Evolutionary conservation across 2,329 filamentous ascomycete genomes (phyloP).

Genomic region (Venturia nashicola): DNA sequence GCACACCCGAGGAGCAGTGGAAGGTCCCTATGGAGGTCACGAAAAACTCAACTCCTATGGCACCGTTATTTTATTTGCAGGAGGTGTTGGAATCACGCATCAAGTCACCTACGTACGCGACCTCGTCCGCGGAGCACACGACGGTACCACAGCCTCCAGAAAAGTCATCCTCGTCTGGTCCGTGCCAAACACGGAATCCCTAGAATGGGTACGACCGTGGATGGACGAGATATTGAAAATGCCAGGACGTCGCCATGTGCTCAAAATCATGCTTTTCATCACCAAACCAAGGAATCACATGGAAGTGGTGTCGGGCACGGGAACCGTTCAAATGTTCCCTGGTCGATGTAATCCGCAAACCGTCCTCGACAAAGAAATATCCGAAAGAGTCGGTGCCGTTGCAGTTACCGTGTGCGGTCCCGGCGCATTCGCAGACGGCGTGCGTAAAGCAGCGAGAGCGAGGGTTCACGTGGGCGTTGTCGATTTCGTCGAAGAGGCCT

Average conservation of each 20-base stretch:
- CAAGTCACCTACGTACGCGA: slow-evolving; percentile 64
- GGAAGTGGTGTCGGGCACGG: slow-evolving; percentile 43
- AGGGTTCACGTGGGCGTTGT: slow-evolving; percentile 40
- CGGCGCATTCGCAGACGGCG: slow-evolving; percentile 50
- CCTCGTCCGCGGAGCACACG: slow-evolving; percentile 54
- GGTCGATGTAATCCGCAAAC: slow-evolving; percentile 44
- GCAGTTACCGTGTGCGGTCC: slow-evolving; percentile 52
- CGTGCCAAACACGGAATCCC: slow-evolving; percentile 57
- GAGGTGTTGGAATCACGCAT: slow-evolving; percentile 71
- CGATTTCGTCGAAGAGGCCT: slow-evolving; percentile 54
- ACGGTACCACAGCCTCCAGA: slow-evolving; percentile 57
- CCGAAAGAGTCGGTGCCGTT: slow-evolving; percentile 43
- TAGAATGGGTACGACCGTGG: slow-evolving; percentile 52
- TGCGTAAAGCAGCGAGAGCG: slow-evolving; percentile 40
- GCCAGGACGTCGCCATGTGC: slow-evolving; percentile 44
- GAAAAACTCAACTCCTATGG: slow-evolving; percentile 64
- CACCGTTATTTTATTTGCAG: slow-evolving; percentile 66
- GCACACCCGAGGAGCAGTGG: slow-evolving; percentile 53
- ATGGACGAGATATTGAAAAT: slow-evolving; percentile 53
- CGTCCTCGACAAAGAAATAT: slow-evolving; percentile 45
- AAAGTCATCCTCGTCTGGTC: slow-evolving; percentile 68
- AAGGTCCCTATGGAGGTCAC: slow-evolving; percentile 65
- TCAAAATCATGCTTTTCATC: slow-evolving; percentile 50
- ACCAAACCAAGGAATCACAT: slow-evolving; percentile 44
- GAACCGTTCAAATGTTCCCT: slow-evolving; percentile 48